These are phyloP conservation scores for Pisolithus sp. DNA, from an alignment of 768 basidiomycete genomes.

Conservation along the genomic window DNA sequence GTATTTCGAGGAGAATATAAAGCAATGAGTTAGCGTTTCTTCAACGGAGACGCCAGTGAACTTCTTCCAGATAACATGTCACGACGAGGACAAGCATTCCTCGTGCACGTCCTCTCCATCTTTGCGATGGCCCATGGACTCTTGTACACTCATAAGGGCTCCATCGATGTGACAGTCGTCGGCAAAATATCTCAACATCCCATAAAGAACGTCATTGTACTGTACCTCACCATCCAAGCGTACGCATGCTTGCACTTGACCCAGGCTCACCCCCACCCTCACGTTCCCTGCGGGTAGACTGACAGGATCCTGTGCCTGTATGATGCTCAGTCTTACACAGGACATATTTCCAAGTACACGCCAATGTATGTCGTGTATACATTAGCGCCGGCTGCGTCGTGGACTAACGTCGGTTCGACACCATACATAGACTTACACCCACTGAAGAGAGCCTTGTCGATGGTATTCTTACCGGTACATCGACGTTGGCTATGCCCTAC, in stretches of 20 bases:
- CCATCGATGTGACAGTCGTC: too few species aligned
- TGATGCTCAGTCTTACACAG: not conserved
- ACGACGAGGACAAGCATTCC: too few species aligned
- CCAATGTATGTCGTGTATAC: not conserved
- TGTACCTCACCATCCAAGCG: not conserved
- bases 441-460: not conserved
- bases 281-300: not conserved
- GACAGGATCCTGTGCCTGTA: not conserved
- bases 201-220: too few species aligned
- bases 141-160: too few species aligned
- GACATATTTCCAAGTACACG: not conserved
- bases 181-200: too few species aligned
- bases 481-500: not conserved
- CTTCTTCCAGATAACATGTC: too few species aligned
- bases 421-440: not conserved
- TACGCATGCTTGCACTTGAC: not conserved
- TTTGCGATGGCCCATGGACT: too few species aligned
- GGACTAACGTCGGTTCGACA: not conserved
- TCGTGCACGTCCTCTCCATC: too few species aligned
- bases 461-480: not conserved
- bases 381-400: not conserved
- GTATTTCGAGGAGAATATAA: slow-evolving; percentile 69
- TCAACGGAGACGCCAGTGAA: too few species aligned
- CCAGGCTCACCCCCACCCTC: not conserved
- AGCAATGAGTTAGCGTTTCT: slow-evolving; percentile 24